A percentile compares a stretch with the other conserved stretches of the same genome.
Conservation (phyloP, 257 asterid genomes). For the Rauvolfia tetraphylla region DNA sequence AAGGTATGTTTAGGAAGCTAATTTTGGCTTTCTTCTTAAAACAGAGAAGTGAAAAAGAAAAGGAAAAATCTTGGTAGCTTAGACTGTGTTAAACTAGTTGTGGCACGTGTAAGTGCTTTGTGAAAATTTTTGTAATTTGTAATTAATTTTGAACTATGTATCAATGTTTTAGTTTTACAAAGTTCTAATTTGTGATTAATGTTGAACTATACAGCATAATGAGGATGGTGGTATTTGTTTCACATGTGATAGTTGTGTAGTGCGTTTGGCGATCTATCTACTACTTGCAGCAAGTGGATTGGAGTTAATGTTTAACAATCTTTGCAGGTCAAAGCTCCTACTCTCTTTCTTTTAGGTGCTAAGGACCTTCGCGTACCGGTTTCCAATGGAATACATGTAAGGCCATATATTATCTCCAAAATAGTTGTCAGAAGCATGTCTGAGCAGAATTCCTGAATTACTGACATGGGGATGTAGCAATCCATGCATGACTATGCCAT, state of each 20-base stretch:
- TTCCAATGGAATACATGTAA: constrained; percentile 82
- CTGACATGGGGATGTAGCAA: neutral
- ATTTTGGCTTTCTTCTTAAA: too few relatives aligned
- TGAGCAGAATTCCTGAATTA: too few relatives aligned
- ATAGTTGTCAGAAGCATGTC: neutral
- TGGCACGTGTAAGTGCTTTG: neutral
- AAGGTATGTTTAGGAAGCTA: constrained; percentile 41
- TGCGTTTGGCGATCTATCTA: neutral
- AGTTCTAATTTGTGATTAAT: too few relatives aligned
- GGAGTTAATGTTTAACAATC: neutral
- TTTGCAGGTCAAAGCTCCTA: constrained; percentile 87
- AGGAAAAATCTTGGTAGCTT: neutral
- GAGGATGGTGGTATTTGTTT: constrained; percentile 36
- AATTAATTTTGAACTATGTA: too few relatives aligned
- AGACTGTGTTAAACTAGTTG: neutral
- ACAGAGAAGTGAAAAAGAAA: neutral
- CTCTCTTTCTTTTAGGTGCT: constrained; percentile 74
- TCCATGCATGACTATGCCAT: neutral
- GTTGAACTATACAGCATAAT: constrained; percentile 47
- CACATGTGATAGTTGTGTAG: too few relatives aligned
- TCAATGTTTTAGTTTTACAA: too few relatives aligned
- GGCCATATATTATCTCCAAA: constrained; percentile 9
- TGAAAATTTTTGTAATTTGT: too few relatives aligned
- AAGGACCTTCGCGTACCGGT: constrained; percentile 91
- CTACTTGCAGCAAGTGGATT: neutral